phyloP scores from a whole-genome alignment of 805 yeast genomes.

The Yarrowia sp. region DNA sequence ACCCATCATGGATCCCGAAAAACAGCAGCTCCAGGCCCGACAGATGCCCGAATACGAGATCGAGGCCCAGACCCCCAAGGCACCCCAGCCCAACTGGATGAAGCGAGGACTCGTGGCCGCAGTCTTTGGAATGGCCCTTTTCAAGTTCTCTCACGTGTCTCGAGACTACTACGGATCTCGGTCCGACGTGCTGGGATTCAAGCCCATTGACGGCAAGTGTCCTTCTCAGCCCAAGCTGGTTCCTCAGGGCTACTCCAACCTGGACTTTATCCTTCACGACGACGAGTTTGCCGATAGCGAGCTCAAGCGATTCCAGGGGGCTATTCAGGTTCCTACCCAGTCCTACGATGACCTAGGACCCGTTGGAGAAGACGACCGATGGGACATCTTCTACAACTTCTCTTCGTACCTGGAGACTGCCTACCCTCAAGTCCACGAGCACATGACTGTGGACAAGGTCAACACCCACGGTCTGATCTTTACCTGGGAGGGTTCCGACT shows the following conservation, averaged over 20 bases:
- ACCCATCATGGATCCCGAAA: constrained; percentile 21
- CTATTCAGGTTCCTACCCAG: constrained; percentile 70
- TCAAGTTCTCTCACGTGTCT: constrained; percentile 7
- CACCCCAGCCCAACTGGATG: constrained; percentile 20
- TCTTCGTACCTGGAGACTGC: constrained; percentile 61
- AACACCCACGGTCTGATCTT: constrained; percentile 69
- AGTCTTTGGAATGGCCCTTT: constrained; percentile 11
- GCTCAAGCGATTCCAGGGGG: constrained; percentile 50
- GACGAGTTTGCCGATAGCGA: constrained; percentile 14
- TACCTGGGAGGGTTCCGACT: constrained; percentile 66
- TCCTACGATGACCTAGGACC: constrained; percentile 61
- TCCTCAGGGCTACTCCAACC: constrained; percentile 22
- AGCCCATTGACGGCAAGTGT: constrained; percentile 19
- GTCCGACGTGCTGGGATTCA: constrained; percentile 4
- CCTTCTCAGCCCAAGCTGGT: constrained; percentile 21
- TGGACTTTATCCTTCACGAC: constrained; percentile 28
- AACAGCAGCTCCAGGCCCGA: constrained; percentile 15
- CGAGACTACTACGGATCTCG: constrained; percentile 7
- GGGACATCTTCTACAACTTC: constrained; percentile 57
- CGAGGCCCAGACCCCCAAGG: constrained; percentile 11
- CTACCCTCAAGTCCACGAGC: constrained; percentile 61
- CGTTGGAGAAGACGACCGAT: constrained; percentile 59
- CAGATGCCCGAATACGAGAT: constrained; percentile 5
- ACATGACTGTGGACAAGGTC: constrained; percentile 60
- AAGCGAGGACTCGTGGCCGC: constrained; percentile 20